These are phyloP conservation scores for Magnaporthales sp. DNA, from an alignment of 2,329 filamentous ascomycete species.

Conservation along the genomic window DNA sequence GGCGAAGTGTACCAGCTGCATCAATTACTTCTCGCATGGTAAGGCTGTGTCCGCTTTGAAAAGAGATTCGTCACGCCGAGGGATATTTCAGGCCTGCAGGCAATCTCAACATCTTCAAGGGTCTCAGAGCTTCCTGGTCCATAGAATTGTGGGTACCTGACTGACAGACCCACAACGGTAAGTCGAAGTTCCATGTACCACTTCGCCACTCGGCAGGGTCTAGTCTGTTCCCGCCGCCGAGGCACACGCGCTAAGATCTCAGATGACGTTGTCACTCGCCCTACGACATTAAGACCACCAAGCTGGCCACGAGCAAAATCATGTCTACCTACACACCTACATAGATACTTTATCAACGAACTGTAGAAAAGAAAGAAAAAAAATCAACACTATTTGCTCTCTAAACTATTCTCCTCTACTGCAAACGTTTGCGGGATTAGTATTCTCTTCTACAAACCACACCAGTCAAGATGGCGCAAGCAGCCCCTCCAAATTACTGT, in stretches of 20 bases:
- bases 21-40: not conserved
- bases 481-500: constrained; percentile 51
- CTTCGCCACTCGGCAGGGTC: not conserved
- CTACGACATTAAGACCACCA: not conserved
- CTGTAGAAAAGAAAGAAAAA: too few relatives aligned
- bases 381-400: not conserved
- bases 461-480: constrained; percentile 22
- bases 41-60: not conserved
- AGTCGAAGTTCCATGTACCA: not conserved
- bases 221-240: not conserved
- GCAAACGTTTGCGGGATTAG: too few relatives aligned
- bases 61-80: constrained; percentile 1
- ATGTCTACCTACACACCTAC: not conserved
- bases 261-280: constrained; percentile 29
- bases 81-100: constrained; percentile 3
- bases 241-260: constrained; percentile 21
- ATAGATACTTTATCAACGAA: constrained; percentile 1
- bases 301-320: not conserved
- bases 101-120: not conserved
- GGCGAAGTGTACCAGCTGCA: too few relatives aligned
- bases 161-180: not conserved
- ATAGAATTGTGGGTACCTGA: not conserved
- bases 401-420: not conserved
- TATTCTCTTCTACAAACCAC: not conserved
- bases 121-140: too few relatives aligned